Base-by-base conservation (phyloP, 2,329 filamentous ascomycete species). In the Canariomyces notabilis region DNA sequence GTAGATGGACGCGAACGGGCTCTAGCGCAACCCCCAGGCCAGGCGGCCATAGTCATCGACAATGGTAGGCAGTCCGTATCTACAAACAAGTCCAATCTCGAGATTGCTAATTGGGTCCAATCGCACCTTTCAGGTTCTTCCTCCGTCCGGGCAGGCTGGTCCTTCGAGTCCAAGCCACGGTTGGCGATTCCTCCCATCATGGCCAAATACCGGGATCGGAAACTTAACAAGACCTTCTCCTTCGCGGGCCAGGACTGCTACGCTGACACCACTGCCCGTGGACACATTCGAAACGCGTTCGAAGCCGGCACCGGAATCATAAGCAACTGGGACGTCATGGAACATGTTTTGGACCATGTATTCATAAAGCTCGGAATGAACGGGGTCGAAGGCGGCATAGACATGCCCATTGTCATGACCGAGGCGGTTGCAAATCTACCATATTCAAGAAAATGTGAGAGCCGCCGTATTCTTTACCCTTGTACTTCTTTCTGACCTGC, bases 281-380 rank as follows among this genome's bases (percentile, higher is more conserved):
- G 89, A 9, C 93, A 97, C 64, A 84, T 95, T 49, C 85, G 91
- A 63, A 87, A 88, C 64, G 85, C 90, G 1, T 97, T 96, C 59
- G 93, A 98, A 64, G 79, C 85, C 2, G 90, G 90, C 19, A 91
- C 85, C 36, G 91, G 90, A 54, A 85, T 98, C 38, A 82, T 97
- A 50, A 90, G 88, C 65, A 97, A 97, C 64, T 98, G 94, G 89
- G 93, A 98, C 66, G 90, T 89, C 26, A 89, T 95, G 81, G 93
- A 98, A 67, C 89, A 91, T 48, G 76, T 96, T 5, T 70, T 98
- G 37, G 93, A 98, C 69, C 96, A 96, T 66, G 78, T 90, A 34
- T 98, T 98, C 65, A 75, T 96, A 56, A 97, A 96, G 69, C 71
- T 98, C 44, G 93, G 93, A 4, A 77, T 98, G 57, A 89, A 94